These are phyloP conservation scores for Cicer arietinum DNA, from an alignment of 306 rosid species.

Conservation along the genomic window DNA sequence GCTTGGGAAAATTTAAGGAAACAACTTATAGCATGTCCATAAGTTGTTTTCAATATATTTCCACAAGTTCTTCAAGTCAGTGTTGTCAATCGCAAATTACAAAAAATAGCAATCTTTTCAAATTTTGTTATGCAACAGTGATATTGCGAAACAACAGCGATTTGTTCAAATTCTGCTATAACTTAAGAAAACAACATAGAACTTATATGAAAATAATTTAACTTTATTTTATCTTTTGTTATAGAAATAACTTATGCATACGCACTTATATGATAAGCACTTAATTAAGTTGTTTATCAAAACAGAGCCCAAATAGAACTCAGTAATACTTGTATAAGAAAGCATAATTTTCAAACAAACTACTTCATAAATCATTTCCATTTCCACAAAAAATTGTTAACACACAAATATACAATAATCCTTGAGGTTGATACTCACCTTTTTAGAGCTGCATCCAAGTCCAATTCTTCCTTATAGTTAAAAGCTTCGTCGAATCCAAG, in stretches of 20 bases:
- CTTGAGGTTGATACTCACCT: slow-evolving; percentile 37
- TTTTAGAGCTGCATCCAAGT: slow-evolving; percentile 52
- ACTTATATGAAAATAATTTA: not conserved
- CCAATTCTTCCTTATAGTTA: slow-evolving; percentile 57
- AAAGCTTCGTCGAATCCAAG: slow-evolving; percentile 59
- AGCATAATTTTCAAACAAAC: not conserved
- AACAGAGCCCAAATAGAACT: not conserved
- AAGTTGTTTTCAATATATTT: too few species aligned
- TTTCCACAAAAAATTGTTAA: not conserved
- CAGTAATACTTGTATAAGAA: not conserved
- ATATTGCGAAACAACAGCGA: too few species aligned
- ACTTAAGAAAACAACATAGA: not conserved
- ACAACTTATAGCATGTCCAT: not conserved
- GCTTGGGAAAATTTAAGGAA: not conserved
- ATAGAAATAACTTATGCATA: not conserved
- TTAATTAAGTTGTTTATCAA: not conserved
- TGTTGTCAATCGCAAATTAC: too few species aligned
- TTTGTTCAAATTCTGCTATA: too few species aligned
- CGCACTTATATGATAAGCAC: not conserved
- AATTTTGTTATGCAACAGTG: too few species aligned
- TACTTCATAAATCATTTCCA: not conserved
- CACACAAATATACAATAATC: not conserved
- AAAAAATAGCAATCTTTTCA: too few species aligned
- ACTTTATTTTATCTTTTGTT: not conserved
- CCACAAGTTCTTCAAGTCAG: too few species aligned